Percentiles rank a stretch among this genome's conserved stretches.
Evolutionary conservation across 2,329 filamentous ascomycete species (phyloP).

Genomic region (Fusarium agapanthi): DNA sequence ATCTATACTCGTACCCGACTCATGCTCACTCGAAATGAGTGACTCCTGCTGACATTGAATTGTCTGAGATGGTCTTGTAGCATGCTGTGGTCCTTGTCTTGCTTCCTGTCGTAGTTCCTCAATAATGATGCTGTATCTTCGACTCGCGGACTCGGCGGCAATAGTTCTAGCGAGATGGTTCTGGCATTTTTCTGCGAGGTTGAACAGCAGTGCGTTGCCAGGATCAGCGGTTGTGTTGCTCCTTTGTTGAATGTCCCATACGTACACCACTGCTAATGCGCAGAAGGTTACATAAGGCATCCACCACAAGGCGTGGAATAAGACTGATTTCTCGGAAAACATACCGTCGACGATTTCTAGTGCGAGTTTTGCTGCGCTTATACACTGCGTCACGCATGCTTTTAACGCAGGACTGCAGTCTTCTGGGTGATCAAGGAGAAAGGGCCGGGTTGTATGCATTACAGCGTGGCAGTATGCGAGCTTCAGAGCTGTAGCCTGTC

Average conservation of each 20-base stretch:
- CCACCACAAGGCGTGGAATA: conserved; percentile 60
- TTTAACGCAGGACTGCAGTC: conserved; percentile 3
- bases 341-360: conserved; percentile 54
- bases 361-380: conserved; percentile 45
- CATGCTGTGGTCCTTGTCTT: conserved; percentile 7
- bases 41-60: not conserved
- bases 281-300: conserved; percentile 64
- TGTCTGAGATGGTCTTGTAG: not conserved
- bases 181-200: conserved; percentile 36
- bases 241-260: conserved; percentile 53
- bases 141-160: conserved; percentile 3
- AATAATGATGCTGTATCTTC: conserved; percentile 26
- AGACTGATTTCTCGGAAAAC: conserved; percentile 46
- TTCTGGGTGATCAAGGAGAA: conserved; percentile 54
- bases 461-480: conserved; percentile 64
- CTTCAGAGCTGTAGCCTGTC: conserved; percentile 62
- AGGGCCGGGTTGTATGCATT: conserved; percentile 64
- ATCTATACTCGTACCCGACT: conserved; percentile 7
- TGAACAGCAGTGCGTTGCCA: conserved; percentile 18
- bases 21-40: not conserved
- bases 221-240: not conserved
- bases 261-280: conserved; percentile 62
- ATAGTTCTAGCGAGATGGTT: conserved; percentile 12
- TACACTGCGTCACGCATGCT: conserved; percentile 52
- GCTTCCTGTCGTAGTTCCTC: conserved; percentile 17